Base-by-base conservation (phyloP, 441 rosid species). In the Erodium moschatum region DNA sequence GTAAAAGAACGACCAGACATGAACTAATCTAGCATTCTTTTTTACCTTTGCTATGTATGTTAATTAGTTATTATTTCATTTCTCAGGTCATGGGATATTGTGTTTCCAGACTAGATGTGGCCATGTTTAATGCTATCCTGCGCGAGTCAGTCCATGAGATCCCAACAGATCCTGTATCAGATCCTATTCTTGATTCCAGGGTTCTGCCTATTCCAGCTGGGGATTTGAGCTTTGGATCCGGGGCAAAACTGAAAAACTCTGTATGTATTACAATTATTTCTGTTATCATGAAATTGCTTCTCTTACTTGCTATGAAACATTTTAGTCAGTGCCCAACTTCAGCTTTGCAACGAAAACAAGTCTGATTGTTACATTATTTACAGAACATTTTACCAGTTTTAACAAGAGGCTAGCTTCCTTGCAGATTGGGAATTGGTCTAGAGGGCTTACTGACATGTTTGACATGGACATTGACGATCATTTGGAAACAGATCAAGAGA, bases 381-480 rank as follows among this genome's bases (percentile, higher is more conserved):
- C 27, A 24, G 27, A 24, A 40, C 46, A 29, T n/a, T 11, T 5
- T 63, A 10, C 40, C 0, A 63, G 35, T 24, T 7, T 31, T 64
- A 27, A 64, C 29, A 15, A 5, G 13, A 13, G 19, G 12, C 50
- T 44, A 16, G 13, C 67, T 61, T 61, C 35, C 16, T 6, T 61
- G 65, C 89, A 95, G 97, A 89, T 89, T 76, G 98, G 99, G 62
- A 92, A 90, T 89, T 95, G 97, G 96, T 90, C 96, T 1, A 85
- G 97, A 81, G 90, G 96, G 97, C 85, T 92, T 75, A 85, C 87
- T 65, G 95, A 95, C 78, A 77, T 90, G 16, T 95, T 95, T 67
- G 96, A 95, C 29, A 84, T 89, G 33, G 96, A 88, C 40, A 88
- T 84, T 29, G 88, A 82, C 56, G 89, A 88, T 64, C 74, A 68